Base-by-base conservation (phyloP, 371 early-diverging fungal species). In the Globomyces sp. region DNA sequence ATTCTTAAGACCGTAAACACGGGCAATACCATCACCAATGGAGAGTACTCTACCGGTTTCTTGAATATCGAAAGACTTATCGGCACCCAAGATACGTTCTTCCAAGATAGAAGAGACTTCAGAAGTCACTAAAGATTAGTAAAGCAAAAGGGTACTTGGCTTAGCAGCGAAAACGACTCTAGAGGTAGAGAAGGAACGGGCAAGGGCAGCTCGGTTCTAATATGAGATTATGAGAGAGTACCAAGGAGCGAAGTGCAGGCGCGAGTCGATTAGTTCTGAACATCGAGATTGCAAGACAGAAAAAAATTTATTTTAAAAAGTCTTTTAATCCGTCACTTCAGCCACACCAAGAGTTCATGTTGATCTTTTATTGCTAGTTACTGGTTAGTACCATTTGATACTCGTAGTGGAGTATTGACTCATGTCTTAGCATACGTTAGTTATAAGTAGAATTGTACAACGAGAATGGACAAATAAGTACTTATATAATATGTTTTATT, bases 1-100 rank as follows among this genome's bases (percentile, higher is more conserved):
- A 83, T 97, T 97, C 87, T 92, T 92, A 79, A 97, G 86, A 68
- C 97, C 97, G 67, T 94, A 95, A 71, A 97, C 95, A 89, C 96
- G 94, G 70, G 96, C 97, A 84, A 97, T 96, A 94, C 97, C 97
- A 84, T 96, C 96, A 88, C 96, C 96, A 74, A 96, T 93, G 76
- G 95, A 94, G 78, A 96, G 83, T 67, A 96, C 96, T 75, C 96
- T 91, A 67, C 96, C 96, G 68, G 95, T 95, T 84, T 95, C 95
- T 77, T 92, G 89, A 70, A 96, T 85, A 76, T 96, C 92, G 74
- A 87, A 86, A 71, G 82, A 80, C 71, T 82, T 74, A 77, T 82
- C 76, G 66, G 89, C 82, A 67, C 93, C 93, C 65, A 89, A 86
- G 77, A 96, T 96, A 70, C 94, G 88, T 77, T 93, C 89, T 82